phyloP scores from a whole-genome alignment of 768 basidiomycete species.

The Agrocybe praecox region DNA sequence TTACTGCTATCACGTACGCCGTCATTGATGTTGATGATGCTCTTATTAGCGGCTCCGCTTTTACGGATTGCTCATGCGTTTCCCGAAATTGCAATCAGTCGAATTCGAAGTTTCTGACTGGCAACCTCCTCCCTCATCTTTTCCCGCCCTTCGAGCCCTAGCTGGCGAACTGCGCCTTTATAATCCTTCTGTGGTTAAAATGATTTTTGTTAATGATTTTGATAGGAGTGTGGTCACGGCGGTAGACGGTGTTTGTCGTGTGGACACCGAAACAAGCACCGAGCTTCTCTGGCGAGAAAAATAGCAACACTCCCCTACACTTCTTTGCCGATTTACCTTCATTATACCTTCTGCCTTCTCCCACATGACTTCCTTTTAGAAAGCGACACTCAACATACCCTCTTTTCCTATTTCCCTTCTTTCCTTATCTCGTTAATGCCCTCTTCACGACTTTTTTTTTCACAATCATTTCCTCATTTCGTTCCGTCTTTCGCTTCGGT shows the following conservation, averaged over 20 bases:
- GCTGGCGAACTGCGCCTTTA: constrained; percentile 64
- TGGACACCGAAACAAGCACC: constrained; percentile 25
- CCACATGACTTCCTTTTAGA: not conserved
- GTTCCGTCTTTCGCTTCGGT: not conserved
- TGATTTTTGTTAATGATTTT: constrained; percentile 67
- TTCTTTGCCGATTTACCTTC: not conserved
- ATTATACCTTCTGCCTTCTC: not conserved
- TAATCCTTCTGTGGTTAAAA: constrained; percentile 47
- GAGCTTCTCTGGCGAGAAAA: constrained; percentile 25
- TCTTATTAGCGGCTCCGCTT: constrained; percentile 55
- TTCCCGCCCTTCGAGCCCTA: constrained; percentile 58
- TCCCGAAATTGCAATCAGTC: constrained; percentile 51
- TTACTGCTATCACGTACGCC: constrained; percentile 2
- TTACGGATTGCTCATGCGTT: constrained; percentile 59
- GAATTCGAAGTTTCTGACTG: constrained; percentile 71
- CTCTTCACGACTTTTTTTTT: not conserved
- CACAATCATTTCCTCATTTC: not conserved
- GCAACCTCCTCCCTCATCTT: constrained; percentile 56
- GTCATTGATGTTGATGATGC: constrained; percentile 1
- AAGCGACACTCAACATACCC: not conserved
- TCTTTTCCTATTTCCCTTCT: not conserved
- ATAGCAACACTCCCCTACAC: constrained; percentile 6
- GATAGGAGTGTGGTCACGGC: constrained; percentile 53
- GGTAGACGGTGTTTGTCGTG: constrained; percentile 34
- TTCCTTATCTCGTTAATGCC: not conserved